Base-by-base conservation (phyloP, 805 yeast genomes). In the Kurtzmaniella fragi region DNA sequence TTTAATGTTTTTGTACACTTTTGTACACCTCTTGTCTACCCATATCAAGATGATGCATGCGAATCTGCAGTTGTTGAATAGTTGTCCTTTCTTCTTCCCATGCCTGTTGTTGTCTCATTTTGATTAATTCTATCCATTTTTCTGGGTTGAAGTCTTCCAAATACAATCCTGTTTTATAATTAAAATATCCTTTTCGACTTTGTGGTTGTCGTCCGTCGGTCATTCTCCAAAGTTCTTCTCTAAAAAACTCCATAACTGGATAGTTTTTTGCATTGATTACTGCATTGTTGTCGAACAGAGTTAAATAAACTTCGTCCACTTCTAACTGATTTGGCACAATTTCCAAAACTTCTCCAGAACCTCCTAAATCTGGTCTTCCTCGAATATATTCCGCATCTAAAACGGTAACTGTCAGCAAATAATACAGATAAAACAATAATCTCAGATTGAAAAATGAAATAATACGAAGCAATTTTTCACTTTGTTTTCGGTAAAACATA, bases 401-500 rank as follows among this genome's bases (percentile, higher is more conserved):
- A 1, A 55, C 60, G 4, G 59, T 47, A 7, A 35, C 37, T 1
- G 44, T 42, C 7, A 56, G 45, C 34, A 56, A 42, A 33, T 48
- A 51, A 40, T 53, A 59, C 3, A 54, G 50, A 34, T 59, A 56
- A 8, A 64, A 46, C 12, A 50, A 37, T 41, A 55, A 46, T 12
- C 73, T 52, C 36, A 45, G 42, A 40, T 66, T 65, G 42, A 62
- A 64, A 41, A 60, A 67, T 7, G 54, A 54, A 8, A 64, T 50
- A 10, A 60, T 50, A 29, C 69, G 48, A 20, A 63, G 42, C 17
- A 68, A 42, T 30, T 58, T 57, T 14, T 50, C 49, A 6, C 57
- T 47, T 11, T 63, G 31, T 4, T 47, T 47, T 4, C 39, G 42
- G 35, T 45, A 59, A 37, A 51, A 63, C 10, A 31, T 35, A 23